Evolutionary conservation across 1,284 basidiomycete species (phyloP).

Genomic region (Ustilago tritici): DNA sequence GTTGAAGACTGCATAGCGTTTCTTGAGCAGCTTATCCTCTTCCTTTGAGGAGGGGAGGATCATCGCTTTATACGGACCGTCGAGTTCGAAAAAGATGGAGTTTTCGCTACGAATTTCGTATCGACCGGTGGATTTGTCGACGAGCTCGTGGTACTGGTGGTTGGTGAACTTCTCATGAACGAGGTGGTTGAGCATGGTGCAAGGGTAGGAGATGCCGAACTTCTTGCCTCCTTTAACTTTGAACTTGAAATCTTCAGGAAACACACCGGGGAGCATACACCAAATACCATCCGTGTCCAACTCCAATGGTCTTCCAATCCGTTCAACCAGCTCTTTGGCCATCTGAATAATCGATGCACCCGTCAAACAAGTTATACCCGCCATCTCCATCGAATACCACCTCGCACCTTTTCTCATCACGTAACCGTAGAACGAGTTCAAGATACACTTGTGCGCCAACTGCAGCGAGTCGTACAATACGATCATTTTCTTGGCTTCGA

Average conservation of each 20-base stretch:
- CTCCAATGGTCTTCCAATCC: conserved; percentile 96
- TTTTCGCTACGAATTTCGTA: conserved; percentile 94
- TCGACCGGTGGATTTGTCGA: conserved; percentile 82
- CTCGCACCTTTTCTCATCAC: conserved; percentile 99
- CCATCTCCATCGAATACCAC: conserved; percentile 99
- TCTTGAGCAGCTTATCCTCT: conserved; percentile 98
- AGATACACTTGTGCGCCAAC: conserved; percentile 98
- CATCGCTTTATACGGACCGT: conserved; percentile 99
- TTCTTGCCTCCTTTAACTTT: conserved; percentile 88
- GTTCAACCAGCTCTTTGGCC: conserved; percentile 94
- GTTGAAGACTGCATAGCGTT: conserved; percentile 99
- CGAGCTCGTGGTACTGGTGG: conserved; percentile 93
- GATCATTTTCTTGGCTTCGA: conserved; percentile 99
- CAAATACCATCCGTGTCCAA: conserved; percentile 99
- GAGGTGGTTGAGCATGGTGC: conserved; percentile 99
- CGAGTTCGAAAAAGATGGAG: conserved; percentile 99
- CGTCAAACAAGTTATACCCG: conserved; percentile 97
- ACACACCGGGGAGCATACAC: conserved; percentile 99
- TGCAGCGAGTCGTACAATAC: conserved; percentile 99
- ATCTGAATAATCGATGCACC: conserved; percentile 99
- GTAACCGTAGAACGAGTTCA: conserved; percentile 99
- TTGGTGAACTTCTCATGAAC: conserved; percentile 97
- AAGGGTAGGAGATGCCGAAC: conserved; percentile 94
- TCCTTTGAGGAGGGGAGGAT: conserved; percentile 99
- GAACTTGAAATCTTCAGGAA: conserved; percentile 98